Evolutionary conservation across 2,329 filamentous ascomycete species (phyloP).

Genomic region (Aspergillus tubingensis): DNA sequence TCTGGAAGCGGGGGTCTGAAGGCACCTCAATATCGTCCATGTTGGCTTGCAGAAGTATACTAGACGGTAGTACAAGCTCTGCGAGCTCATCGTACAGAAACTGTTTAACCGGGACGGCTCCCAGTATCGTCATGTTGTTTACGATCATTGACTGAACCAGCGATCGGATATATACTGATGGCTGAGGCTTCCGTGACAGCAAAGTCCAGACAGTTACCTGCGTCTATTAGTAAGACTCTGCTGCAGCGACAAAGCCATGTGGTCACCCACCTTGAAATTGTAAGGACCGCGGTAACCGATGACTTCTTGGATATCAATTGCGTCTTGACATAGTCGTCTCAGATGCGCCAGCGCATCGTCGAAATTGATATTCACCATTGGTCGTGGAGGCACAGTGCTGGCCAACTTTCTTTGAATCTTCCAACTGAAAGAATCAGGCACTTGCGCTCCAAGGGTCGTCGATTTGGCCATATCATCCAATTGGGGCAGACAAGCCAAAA

Average conservation of each 20-base stretch:
- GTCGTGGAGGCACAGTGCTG: constrained; percentile 88
- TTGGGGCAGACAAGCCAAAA: constrained; percentile 39
- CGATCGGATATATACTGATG: constrained; percentile 79
- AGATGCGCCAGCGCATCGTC: constrained; percentile 72
- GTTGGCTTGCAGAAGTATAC: constrained; percentile 67
- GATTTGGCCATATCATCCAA: constrained; percentile 62
- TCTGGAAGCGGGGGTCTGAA: constrained; percentile 71
- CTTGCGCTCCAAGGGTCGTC: constrained; percentile 62
- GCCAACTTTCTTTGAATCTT: constrained; percentile 91
- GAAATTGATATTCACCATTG: constrained; percentile 76
- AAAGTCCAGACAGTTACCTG: constrained; percentile 74
- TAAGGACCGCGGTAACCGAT: constrained; percentile 68
- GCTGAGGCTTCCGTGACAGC: constrained; percentile 76
- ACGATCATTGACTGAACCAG: constrained; percentile 76
- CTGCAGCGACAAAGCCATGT: not conserved
- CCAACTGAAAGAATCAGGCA: constrained; percentile 80
- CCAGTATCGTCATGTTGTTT: constrained; percentile 68
- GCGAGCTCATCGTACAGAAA: constrained; percentile 82
- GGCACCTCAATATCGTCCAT: constrained; percentile 77
- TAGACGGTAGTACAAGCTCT: constrained; percentile 71
- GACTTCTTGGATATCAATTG: constrained; percentile 67
- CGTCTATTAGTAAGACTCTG: not conserved
- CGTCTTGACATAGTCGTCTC: constrained; percentile 70
- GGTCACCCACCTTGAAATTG: constrained; percentile 62
- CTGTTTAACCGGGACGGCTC: constrained; percentile 68